Conservation (phyloP, 2,329 filamentous ascomycete species). For the Huntiella moniliformis region DNA sequence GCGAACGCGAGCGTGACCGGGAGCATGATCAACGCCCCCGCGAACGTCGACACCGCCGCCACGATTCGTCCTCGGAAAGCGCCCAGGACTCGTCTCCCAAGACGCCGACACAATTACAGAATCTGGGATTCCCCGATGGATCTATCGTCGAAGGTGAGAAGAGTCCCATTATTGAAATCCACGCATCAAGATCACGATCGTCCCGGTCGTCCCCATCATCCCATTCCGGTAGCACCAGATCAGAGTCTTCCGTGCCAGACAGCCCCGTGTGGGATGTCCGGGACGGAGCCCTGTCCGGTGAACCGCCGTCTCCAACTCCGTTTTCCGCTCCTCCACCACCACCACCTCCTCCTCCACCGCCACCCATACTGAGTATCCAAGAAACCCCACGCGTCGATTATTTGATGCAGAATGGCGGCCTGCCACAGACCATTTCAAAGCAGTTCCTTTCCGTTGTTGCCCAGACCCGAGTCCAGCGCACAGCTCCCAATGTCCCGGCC, state of each 20-base stretch:
- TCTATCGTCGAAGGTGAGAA: slow-evolving; percentile 11
- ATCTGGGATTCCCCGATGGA: slow-evolving; percentile 5
- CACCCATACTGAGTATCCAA: slow-evolving; percentile 49
- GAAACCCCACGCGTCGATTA: slow-evolving; percentile 79
- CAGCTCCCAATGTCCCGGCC: slow-evolving; percentile 42
- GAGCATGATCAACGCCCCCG: slow-evolving; percentile 18
- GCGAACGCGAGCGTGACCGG: not conserved
- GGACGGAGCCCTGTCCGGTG: slow-evolving; percentile 16
- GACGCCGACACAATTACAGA: slow-evolving; percentile 35
- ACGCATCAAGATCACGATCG: slow-evolving; percentile 4
- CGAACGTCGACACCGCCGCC: slow-evolving; percentile 21
- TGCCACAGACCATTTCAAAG: slow-evolving; percentile 52
- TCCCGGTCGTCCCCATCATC: slow-evolving; percentile 4
- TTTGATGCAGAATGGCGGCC: slow-evolving; percentile 70
- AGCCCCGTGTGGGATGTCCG: slow-evolving; percentile 1
- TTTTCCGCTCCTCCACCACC: slow-evolving; percentile 23
- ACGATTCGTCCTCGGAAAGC: slow-evolving; percentile 24
- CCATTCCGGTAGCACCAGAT: not conserved
- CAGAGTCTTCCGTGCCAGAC: slow-evolving; percentile 1
- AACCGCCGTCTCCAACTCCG: slow-evolving; percentile 21
- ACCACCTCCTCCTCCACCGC: slow-evolving; percentile 49
- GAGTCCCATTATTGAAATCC: slow-evolving; percentile 4
- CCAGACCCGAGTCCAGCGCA: slow-evolving; percentile 28
- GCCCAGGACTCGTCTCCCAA: slow-evolving; percentile 38
- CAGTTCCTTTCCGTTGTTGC: slow-evolving; percentile 50